These are phyloP conservation scores for Delonix regia DNA, from an alignment of 306 rosid species.

Conservation along the genomic window DNA sequence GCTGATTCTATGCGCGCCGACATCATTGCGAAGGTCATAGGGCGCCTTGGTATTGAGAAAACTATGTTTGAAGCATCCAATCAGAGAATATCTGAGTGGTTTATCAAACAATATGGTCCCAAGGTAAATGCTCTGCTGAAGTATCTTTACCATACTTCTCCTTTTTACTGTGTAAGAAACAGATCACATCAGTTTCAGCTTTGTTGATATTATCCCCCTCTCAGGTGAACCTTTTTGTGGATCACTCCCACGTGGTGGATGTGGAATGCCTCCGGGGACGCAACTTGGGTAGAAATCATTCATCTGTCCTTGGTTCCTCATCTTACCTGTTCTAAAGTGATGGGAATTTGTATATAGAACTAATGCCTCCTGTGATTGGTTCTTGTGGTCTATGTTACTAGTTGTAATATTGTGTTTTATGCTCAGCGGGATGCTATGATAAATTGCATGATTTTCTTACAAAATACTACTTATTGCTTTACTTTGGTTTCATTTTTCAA, in stretches of 20 bases:
- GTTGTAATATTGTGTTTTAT: slow-evolving; percentile 25
- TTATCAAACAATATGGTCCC: slow-evolving; percentile 83
- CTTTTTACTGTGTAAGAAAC: not conserved
- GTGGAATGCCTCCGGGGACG: slow-evolving; percentile 91
- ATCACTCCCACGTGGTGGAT: slow-evolving; percentile 84
- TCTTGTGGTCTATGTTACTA: not conserved
- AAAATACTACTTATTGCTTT: not conserved
- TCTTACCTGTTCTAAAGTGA: slow-evolving; percentile 52
- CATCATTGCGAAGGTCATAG: slow-evolving; percentile 79
- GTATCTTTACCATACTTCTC: not conserved
- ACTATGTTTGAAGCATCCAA: slow-evolving; percentile 94
- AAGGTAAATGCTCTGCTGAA: slow-evolving; percentile 51
- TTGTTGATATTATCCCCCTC: slow-evolving; percentile 1
- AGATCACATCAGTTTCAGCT: not conserved
- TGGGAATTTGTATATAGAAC: not conserved
- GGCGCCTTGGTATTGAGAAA: slow-evolving; percentile 91
- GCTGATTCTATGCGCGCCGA: slow-evolving; percentile 73
- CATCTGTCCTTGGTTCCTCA: slow-evolving; percentile 74
- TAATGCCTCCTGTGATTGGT: not conserved
- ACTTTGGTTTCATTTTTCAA: not conserved
- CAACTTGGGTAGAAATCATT: slow-evolving; percentile 71
- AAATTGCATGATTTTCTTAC: not conserved
- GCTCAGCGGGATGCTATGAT: not conserved
- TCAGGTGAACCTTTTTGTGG: slow-evolving; percentile 93
- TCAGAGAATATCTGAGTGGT: slow-evolving; percentile 84